These are phyloP conservation scores for Nemophila menziesii DNA, from an alignment of 257 asterid genomes.

Conservation along the genomic window DNA sequence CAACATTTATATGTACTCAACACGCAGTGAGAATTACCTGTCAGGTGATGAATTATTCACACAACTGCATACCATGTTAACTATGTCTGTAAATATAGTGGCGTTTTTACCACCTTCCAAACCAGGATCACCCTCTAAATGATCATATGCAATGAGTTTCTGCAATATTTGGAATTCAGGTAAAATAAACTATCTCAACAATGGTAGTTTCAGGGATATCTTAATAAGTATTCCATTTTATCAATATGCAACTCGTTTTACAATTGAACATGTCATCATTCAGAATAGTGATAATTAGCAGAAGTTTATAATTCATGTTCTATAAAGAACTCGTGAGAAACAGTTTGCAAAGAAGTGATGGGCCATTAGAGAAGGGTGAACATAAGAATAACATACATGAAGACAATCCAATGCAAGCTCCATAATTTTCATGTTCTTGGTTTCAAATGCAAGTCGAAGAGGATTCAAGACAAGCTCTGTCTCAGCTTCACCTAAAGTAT, in stretches of 20 bases:
- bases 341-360: neutral
- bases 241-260: too few species aligned
- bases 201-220: neutral
- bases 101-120: constrained; percentile 75
- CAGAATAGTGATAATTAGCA: neutral
- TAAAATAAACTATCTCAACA: neutral
- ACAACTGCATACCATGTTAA: constrained; percentile 73
- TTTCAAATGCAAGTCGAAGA: constrained; percentile 80
- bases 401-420: constrained; percentile 99
- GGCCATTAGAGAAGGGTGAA: neutral
- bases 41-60: constrained; percentile 97
- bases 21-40: constrained; percentile 38
- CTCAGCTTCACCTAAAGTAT: constrained; percentile 69
- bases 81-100: constrained; percentile 58
- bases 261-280: neutral
- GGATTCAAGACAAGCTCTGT: constrained; percentile 87
- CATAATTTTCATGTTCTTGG: constrained; percentile 67
- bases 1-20: constrained; percentile 10
- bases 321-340: neutral
- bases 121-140: constrained; percentile 98
- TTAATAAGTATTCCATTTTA: neutral
- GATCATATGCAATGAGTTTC: constrained; percentile 97
- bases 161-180: constrained; percentile 18
- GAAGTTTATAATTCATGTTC: neutral
- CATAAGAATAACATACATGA: constrained; percentile 61